Percentiles rank a stretch among this genome's conserved stretches.
Evolutionary conservation across 345 rosid species (phyloP).

Genomic region (Geranium rotundifolium): DNA sequence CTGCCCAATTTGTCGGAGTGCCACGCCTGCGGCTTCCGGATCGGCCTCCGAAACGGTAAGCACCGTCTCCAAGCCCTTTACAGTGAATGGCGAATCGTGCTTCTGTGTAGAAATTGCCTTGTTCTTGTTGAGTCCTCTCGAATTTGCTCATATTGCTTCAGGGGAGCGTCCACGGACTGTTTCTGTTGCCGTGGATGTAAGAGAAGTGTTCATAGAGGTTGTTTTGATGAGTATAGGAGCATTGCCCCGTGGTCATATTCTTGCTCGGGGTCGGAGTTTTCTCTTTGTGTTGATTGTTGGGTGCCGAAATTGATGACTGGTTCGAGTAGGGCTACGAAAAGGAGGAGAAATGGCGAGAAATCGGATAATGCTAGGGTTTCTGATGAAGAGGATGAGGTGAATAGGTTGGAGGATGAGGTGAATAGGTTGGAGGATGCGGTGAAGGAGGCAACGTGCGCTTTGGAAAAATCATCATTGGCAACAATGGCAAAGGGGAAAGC

Average conservation of each 20-base stretch:
- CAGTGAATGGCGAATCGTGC: conserved; percentile 49
- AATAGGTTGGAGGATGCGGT: too few relatives aligned
- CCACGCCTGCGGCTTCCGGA: conserved; percentile 42
- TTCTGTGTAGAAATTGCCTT: conserved; percentile 35
- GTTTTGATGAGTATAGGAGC: conserved; percentile 20
- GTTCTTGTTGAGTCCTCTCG: conserved; percentile 21
- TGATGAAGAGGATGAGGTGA: conserved; percentile 9
- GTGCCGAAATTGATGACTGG: conserved; percentile 28
- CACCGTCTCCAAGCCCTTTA: conserved; percentile 27
- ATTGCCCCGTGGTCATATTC: conserved; percentile 34
- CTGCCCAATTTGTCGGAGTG: conserved; percentile 47
- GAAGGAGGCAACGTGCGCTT: too few relatives aligned
- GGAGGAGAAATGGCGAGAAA: conserved; percentile 7
- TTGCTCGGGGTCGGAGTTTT: conserved; percentile 16
- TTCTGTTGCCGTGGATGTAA: conserved; percentile 25
- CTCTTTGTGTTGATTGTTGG: conserved; percentile 56
- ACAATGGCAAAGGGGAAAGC: conserved; percentile 14
- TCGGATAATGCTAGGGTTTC: conserved; percentile 5
- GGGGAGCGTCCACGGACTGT: conserved; percentile 12
- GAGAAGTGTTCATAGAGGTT: conserved; percentile 26
- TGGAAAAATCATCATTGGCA: conserved; percentile 16
- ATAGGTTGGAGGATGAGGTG: conserved; percentile 15
- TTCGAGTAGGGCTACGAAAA: conserved; percentile 6
- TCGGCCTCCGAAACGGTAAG: conserved; percentile 25
- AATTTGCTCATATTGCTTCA: conserved; percentile 49